phyloP scores from a whole-genome alignment of 768 basidiomycete species.

The Lepiota brunneoincarnata region DNA sequence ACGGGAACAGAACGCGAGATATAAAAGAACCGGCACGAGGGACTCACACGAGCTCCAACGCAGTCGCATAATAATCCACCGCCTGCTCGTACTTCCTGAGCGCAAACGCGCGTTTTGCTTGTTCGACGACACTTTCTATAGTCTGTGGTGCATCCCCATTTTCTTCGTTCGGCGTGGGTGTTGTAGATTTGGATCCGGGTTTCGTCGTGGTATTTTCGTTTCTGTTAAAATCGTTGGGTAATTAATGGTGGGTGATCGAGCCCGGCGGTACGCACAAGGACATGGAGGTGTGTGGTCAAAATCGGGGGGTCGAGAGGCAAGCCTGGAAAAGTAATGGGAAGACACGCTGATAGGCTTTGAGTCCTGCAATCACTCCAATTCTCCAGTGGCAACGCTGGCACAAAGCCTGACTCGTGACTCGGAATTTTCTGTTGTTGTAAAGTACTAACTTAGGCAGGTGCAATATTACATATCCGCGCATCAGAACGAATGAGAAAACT shows the following conservation, averaged over 20 bases:
- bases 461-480: too few species aligned
- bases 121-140: slow-evolving; percentile 64
- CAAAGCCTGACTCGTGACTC: too few species aligned
- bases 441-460: too few species aligned
- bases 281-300: slow-evolving; percentile 17
- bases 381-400: too few species aligned
- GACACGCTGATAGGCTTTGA: too few species aligned
- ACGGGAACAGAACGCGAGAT: background rate
- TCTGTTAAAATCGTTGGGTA: background rate
- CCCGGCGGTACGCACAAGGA: slow-evolving; percentile 21
- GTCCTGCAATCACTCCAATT: too few species aligned
- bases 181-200: slow-evolving; percentile 13
- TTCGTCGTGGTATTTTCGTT: slow-evolving; percentile 1
- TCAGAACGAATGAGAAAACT: too few species aligned
- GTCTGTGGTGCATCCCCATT: slow-evolving; percentile 22
- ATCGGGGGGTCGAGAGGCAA: background rate
- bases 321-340: too few species aligned
- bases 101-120: slow-evolving; percentile 86
- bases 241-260: background rate
- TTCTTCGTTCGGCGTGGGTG: slow-evolving; percentile 23
- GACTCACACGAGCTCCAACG: slow-evolving; percentile 81
- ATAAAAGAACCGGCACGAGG: slow-evolving; percentile 18
- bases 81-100: slow-evolving; percentile 85
- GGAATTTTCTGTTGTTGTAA: too few species aligned
- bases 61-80: slow-evolving; percentile 79